Evolutionary conservation across 1,284 basidiomycete genomes (phyloP).

Genomic region (Inonotus obliquus): DNA sequence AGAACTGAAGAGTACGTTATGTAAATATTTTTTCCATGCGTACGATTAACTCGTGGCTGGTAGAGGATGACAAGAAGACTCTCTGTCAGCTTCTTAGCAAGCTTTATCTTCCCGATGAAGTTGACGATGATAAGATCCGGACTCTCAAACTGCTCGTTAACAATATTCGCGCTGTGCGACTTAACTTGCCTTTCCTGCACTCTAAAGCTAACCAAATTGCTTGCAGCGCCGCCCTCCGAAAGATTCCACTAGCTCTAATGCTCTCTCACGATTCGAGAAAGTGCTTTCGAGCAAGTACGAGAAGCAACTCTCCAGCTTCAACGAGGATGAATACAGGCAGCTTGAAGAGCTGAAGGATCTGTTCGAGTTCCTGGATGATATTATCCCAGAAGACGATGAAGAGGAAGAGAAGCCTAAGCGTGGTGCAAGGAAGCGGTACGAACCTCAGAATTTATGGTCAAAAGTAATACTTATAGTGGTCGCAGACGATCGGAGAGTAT

Average conservation of each 20-base stretch:
- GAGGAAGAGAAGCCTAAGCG: slow-evolving; percentile 43
- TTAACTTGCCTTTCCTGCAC: not conserved
- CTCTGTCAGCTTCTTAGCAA: slow-evolving; percentile 79
- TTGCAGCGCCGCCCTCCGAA: slow-evolving; percentile 66
- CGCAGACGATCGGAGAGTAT: slow-evolving; percentile 34
- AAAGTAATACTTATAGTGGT: not conserved
- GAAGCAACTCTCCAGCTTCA: slow-evolving; percentile 56
- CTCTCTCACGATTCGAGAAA: slow-evolving; percentile 63
- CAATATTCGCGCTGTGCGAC: slow-evolving; percentile 56
- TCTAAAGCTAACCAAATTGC: not conserved
- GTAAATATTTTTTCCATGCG: not conserved
- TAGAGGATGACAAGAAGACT: slow-evolving; percentile 75
- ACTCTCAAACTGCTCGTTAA: slow-evolving; percentile 58
- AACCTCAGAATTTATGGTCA: not conserved
- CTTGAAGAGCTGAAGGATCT: slow-evolving; percentile 53
- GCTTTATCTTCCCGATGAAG: slow-evolving; percentile 66
- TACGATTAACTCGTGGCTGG: slow-evolving; percentile 25
- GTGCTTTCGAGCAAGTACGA: slow-evolving; percentile 54
- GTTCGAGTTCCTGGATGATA: slow-evolving; percentile 65
- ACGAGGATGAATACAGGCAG: slow-evolving; percentile 65
- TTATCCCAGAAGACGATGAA: slow-evolving; percentile 41
- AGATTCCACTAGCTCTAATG: slow-evolving; percentile 67
- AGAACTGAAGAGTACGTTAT: slow-evolving; percentile 39
- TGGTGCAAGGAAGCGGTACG: slow-evolving; percentile 31
- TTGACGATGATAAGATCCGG: slow-evolving; percentile 58